These are phyloP conservation scores for Nadsonia starkeyi-henricii DNA, from an alignment of 1,139 yeast species.

Conservation along the genomic window DNA sequence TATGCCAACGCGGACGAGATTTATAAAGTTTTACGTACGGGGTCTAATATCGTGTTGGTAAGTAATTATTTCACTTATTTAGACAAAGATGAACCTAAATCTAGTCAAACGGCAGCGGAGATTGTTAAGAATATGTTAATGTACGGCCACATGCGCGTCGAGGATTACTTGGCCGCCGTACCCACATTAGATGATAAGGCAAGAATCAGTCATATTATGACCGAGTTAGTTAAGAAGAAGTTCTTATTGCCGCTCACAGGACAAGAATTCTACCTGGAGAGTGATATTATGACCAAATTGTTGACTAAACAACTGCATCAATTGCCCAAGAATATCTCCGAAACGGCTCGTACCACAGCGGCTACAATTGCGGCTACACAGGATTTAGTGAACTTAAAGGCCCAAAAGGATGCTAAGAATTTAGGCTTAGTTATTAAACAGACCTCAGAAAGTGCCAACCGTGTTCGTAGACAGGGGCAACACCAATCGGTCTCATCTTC, in stretches of 20 bases:
- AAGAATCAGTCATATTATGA: slow-evolving; percentile 27
- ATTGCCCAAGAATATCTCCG: slow-evolving; percentile 16
- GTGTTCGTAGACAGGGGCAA: no score
- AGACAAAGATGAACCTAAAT: not conserved
- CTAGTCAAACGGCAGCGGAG: slow-evolving; percentile 35
- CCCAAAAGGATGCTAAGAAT: slow-evolving; percentile 15
- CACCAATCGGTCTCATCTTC: no score
- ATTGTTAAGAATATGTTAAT: slow-evolving; percentile 58
- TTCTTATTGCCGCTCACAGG: slow-evolving; percentile 40
- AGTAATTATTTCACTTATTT: slow-evolving; percentile 28
- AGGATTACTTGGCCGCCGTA: slow-evolving; percentile 39
- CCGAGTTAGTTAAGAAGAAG: slow-evolving; percentile 38
- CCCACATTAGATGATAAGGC: slow-evolving; percentile 15
- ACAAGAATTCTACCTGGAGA: slow-evolving; percentile 24
- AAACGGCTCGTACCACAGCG: slow-evolving; percentile 17
- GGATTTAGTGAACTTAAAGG: slow-evolving; percentile 24
- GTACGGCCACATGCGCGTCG: slow-evolving; percentile 48
- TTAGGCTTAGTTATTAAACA: slow-evolving; percentile 15
- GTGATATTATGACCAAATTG: slow-evolving; percentile 20
- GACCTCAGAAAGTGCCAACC: no score
- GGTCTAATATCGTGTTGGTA: slow-evolving; percentile 52
- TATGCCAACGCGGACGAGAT: slow-evolving; percentile 53
- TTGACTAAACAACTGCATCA: slow-evolving; percentile 12
- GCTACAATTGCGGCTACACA: slow-evolving; percentile 44
- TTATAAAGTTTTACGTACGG: slow-evolving; percentile 54